phyloP scores from a whole-genome alignment of 768 basidiomycete genomes.

The Guyanaporus albipodus region DNA sequence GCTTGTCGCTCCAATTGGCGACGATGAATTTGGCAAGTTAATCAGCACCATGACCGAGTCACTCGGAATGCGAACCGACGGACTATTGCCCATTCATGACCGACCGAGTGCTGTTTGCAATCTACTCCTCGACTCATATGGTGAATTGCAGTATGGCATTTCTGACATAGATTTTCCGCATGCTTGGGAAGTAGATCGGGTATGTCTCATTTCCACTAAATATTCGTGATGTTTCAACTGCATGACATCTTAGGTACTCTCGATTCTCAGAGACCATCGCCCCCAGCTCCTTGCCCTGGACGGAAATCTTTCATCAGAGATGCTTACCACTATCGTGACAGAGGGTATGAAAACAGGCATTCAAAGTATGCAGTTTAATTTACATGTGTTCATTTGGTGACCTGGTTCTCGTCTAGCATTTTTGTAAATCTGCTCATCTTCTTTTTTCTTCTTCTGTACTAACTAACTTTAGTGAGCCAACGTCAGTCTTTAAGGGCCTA shows the following conservation, averaged over 20 bases:
- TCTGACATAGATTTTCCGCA: constrained; percentile 85
- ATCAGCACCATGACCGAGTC: constrained; percentile 52
- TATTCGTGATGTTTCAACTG: neutral
- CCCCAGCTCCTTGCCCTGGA: constrained; percentile 71
- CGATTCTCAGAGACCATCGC: constrained; percentile 42
- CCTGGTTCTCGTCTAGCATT: constrained; percentile 47
- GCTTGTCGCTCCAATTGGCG: constrained; percentile 72
- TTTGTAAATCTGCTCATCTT: constrained; percentile 55
- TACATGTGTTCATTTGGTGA: neutral
- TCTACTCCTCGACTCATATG: constrained; percentile 69
- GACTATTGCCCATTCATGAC: constrained; percentile 45
- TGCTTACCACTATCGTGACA: constrained; percentile 48
- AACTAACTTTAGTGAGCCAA: constrained; percentile 71
- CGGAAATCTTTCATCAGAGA: constrained; percentile 60
- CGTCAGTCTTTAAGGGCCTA: constrained; percentile 78
- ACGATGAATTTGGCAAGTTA: constrained; percentile 72
- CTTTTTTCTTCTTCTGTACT: constrained; percentile 1
- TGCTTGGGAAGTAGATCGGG: constrained; percentile 42
- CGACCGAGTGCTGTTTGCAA: constrained; percentile 79
- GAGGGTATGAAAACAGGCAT: constrained; percentile 48
- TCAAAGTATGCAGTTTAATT: constrained; percentile 42
- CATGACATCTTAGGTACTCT: constrained; percentile 43
- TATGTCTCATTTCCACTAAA: constrained; percentile 20
- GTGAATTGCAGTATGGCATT: constrained; percentile 77
- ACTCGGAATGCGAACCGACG: constrained; percentile 81